phyloP scores from a whole-genome alignment of 345 rosid genomes.

The Eucalyptus tenuipes region DNA sequence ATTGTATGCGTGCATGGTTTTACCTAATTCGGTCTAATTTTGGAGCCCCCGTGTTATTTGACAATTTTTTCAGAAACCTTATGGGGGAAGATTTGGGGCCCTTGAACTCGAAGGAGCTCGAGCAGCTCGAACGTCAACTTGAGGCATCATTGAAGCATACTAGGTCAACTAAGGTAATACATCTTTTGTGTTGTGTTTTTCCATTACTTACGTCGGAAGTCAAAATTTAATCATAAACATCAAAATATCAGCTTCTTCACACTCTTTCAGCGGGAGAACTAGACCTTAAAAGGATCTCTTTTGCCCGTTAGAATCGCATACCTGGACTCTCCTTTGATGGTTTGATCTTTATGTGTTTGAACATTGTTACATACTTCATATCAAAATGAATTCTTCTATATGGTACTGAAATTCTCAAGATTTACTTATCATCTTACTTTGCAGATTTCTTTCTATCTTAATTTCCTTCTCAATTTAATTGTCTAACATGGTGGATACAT shows the following conservation, averaged over 20 bases:
- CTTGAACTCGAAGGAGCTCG: constrained; percentile 80
- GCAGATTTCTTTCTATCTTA: not conserved
- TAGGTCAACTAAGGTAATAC: constrained; percentile 71
- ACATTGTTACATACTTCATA: not conserved
- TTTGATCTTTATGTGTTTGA: not conserved
- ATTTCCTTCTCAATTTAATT: not conserved
- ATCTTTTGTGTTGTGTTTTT: not conserved
- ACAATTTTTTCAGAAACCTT: constrained; percentile 39
- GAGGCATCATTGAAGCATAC: constrained; percentile 80
- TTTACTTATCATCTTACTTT: not conserved
- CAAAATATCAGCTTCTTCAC: not conserved
- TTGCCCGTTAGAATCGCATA: not conserved
- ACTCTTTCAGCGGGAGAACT: not conserved
- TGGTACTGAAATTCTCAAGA: not conserved
- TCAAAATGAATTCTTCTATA: not conserved
- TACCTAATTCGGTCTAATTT: not conserved
- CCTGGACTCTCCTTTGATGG: not conserved
- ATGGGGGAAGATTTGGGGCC: constrained; percentile 97
- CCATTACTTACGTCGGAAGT: not conserved
- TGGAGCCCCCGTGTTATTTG: not conserved
- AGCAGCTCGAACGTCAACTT: constrained; percentile 90
- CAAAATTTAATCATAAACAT: not conserved
- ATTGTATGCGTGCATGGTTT: not conserved
- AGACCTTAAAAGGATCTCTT: not conserved
- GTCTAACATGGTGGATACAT: not conserved